Base-by-base conservation (phyloP, 2,329 filamentous ascomycete genomes). In the Tolypocladium ophioglossoides region DNA sequence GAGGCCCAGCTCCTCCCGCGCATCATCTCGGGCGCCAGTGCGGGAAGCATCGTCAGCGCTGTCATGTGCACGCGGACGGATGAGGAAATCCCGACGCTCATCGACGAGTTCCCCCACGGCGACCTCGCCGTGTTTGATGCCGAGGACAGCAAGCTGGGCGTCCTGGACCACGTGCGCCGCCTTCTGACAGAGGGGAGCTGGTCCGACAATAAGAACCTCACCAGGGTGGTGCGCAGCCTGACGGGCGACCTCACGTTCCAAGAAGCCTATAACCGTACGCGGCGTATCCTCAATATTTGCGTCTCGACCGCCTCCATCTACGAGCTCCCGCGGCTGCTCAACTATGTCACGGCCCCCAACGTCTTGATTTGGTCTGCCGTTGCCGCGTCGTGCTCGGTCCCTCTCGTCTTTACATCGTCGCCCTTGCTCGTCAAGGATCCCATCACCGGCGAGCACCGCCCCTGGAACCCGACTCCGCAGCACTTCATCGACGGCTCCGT, bases 281-380 rank as follows among this genome's bases (percentile, higher is more conserved):
- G 90, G 32, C 82, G 91, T 55, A 91, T 96, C 57, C 81, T 96
- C 64, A 97, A 96, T 67, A 96, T 97, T 39, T 91, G 89, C 55
- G 91, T 97, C 8, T 96, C 91, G 0, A 90, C 88, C 2, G 87
- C 89, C 1, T 89, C 88, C 18, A 80, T 92, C 53, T 94, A 95
- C 68, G 91, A 96, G 66, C 76, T 95, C 18, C 92, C 91, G 0
- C 78, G 89, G 39, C 74, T 97, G 0, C 78, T 97, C 61, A 97
- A 97, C 68, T 96, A 96, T 64, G 82, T 95, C 56, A 96, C 92
- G 0, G 87, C 92, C 0, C 91, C 92, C 0, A 94, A 96, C 65
- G 91, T 97, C 52, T 82, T 96, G 72, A 91, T 97, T 54, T 96
- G 91, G 90, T 96, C 91, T 18, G 92, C 92, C 37, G 91, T 96